These are phyloP conservation scores for Aleurites moluccanus DNA, from an alignment of 441 rosid genomes.

Conservation along the genomic window DNA sequence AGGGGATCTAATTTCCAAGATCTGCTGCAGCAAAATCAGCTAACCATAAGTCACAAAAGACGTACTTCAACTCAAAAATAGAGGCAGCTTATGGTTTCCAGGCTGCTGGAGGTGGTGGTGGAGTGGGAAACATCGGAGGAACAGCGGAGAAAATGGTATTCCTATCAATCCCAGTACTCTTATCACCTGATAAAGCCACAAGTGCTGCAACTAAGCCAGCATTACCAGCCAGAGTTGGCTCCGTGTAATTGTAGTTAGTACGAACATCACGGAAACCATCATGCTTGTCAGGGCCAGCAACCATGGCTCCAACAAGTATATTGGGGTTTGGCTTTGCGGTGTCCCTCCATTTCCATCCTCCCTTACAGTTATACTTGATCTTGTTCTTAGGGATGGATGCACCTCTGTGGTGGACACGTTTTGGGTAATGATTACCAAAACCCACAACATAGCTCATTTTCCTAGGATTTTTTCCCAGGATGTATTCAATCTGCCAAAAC, in stretches of 20 bases:
- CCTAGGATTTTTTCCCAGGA: slow-evolving; percentile 89
- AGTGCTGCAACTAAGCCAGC: slow-evolving; percentile 93
- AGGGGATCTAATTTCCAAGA: slow-evolving; percentile 24
- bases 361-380: slow-evolving; percentile 75
- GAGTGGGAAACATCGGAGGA: slow-evolving; percentile 88
- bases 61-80: slow-evolving; percentile 3
- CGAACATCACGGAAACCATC: slow-evolving; percentile 87
- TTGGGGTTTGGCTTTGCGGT: slow-evolving; percentile 71
- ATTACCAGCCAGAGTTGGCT: slow-evolving; percentile 91
- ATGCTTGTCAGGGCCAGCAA: slow-evolving; percentile 88
- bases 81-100: slow-evolving; percentile 72
- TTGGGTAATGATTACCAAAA: slow-evolving; percentile 76
- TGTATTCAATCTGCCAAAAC: slow-evolving; percentile 68
- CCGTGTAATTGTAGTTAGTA: slow-evolving; percentile 86
- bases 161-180: slow-evolving; percentile 57
- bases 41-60: slow-evolving; percentile 28
- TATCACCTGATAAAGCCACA: slow-evolving; percentile 77
- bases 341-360: slow-evolving; percentile 92
- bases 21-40: slow-evolving; percentile 38
- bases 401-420: slow-evolving; percentile 82
- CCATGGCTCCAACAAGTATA: slow-evolving; percentile 84
- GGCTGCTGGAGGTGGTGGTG: slow-evolving; percentile 98
- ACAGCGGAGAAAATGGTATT: slow-evolving; percentile 89
- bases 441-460: slow-evolving; percentile 93
- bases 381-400: slow-evolving; percentile 86